Base-by-base conservation (phyloP, 2,329 filamentous ascomycete species). In the Alternaria dauci region DNA sequence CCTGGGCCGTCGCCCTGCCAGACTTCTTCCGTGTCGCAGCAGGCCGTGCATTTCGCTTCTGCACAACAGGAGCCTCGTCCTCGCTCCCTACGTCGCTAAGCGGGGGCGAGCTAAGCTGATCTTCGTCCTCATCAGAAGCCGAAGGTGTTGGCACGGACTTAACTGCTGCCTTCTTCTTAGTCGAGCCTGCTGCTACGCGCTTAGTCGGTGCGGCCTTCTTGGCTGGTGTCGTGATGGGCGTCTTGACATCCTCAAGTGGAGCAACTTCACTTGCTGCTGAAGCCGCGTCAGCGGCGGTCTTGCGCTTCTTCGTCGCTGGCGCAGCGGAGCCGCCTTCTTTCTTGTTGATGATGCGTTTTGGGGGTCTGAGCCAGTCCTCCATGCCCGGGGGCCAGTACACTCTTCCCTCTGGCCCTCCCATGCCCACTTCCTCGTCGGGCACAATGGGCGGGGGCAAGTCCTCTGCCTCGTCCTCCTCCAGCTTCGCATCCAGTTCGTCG, bases 331-430 rank as follows among this genome's bases (percentile, higher is more conserved):
- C 47, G 6, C 78, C 76, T 9, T 85, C 78, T 80, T 89, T 75
- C 71, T 82, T 83, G 73, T 87, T 88, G 23, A 87, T 76, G 64
- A 89, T 86, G 58, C 88, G 86, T 81, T 96, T 97, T 78, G 86
- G 89, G 0, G 93, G 93, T 56, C 89, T 85, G 23, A 97, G 81
- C 93, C 93, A 97, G 63, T 96, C 91, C 75, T 97, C 94, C 88
- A 93, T 93, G 0, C 92, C 92, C 1, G 88, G 84, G 0, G 93
- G 94, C 94, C 94, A 97, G 75, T 96, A 97, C 0, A 97, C 94
- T 42, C 94, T 84, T 50, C 88, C 84, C 26, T 94, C 85, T 0
- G 89, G 87, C 0, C 94, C 94, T 39, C 94, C 94, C 94, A 97
- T 97, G 2, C 88, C 89, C 12, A 95, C 81, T 18, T 96, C 91